Conservation (phyloP, 306 rosid genomes). For the Ormosia semicastrata region DNA sequence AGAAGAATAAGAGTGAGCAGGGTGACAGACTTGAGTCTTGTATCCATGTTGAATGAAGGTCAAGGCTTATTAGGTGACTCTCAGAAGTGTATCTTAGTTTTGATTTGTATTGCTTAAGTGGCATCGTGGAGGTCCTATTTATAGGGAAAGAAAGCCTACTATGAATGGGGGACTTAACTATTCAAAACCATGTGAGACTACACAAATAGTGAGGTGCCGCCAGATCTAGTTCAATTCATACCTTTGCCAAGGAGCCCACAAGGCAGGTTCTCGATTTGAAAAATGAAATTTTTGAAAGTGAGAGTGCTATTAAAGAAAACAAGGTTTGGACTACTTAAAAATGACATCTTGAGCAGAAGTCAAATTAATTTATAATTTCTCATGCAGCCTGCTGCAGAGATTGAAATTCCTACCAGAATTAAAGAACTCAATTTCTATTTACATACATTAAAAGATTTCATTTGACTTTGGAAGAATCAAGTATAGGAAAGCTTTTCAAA, state of each 20-base stretch:
- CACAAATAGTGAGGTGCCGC: constrained; percentile 24
- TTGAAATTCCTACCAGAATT: neutral
- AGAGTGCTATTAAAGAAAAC: neutral
- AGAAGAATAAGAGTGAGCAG: constrained; percentile 26
- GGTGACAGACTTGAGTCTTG: constrained; percentile 33
- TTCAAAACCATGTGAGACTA: constrained; percentile 23
- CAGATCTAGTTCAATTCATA: constrained; percentile 8
- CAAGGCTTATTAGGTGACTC: neutral
- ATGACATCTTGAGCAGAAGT: constrained; percentile 10
- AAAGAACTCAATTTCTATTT: constrained; percentile 13
- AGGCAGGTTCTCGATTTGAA: constrained; percentile 32
- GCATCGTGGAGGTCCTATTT: constrained; percentile 38
- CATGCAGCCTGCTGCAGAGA: constrained; percentile 12
- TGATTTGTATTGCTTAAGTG: constrained; percentile 27
- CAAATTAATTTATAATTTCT: neutral
- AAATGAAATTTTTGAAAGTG: constrained; percentile 11
- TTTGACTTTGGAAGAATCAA: constrained; percentile 25
- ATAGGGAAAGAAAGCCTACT: constrained; percentile 30
- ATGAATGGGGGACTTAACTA: neutral
- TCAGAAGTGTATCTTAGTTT: neutral
- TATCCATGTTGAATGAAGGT: constrained; percentile 37
- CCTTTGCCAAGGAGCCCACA: constrained; percentile 27
- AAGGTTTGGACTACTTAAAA: constrained; percentile 13
- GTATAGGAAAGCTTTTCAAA: neutral
- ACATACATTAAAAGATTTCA: neutral